Percentiles rank a stretch among this genome's conserved stretches.
Evolutionary conservation across 108 stramenopile species (phyloP).

Genomic region (Pseudonitzschia delicatissima): DNA sequence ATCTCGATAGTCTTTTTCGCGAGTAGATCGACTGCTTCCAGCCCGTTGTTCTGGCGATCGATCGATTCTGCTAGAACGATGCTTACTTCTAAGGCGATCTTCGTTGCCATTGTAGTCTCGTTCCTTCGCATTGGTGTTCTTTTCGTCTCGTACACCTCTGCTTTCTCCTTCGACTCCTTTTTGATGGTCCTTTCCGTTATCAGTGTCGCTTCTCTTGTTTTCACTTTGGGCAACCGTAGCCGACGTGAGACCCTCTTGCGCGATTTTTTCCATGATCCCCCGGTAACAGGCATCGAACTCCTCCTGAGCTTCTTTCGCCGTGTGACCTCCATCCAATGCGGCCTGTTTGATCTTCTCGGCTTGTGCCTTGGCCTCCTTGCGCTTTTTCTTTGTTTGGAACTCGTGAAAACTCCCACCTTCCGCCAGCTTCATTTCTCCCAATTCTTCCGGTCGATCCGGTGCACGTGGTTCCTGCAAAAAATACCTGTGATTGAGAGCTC

Average conservation of each 20-base stretch:
- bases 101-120: too few relatives aligned
- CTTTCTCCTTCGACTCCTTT: slow-evolving; percentile 8
- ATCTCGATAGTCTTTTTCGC: too few relatives aligned
- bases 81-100: too few relatives aligned
- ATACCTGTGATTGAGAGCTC: slow-evolving; percentile 61
- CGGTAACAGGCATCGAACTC: slow-evolving; percentile 56
- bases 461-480: slow-evolving; percentile 63
- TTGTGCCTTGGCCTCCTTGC: slow-evolving; percentile 73
- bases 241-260: slow-evolving; percentile 40
- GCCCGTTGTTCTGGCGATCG: too few relatives aligned
- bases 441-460: slow-evolving; percentile 62
- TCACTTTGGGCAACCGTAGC: background rate
- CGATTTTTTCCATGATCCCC: slow-evolving; percentile 69
- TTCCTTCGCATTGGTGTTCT: too few relatives aligned
- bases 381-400: slow-evolving; percentile 83
- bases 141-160: background rate
- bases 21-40: too few relatives aligned
- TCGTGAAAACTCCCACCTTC: slow-evolving; percentile 78
- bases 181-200: slow-evolving; percentile 4
- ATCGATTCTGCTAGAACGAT: too few relatives aligned
- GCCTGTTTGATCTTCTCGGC: slow-evolving; percentile 61
- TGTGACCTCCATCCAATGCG: slow-evolving; percentile 46
- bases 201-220: background rate
- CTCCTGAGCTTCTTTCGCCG: slow-evolving; percentile 71
- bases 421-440: slow-evolving; percentile 44